Evolutionary conservation across 352 stramenopile species (phyloP).

Genomic region (Pythium chondricola): DNA sequence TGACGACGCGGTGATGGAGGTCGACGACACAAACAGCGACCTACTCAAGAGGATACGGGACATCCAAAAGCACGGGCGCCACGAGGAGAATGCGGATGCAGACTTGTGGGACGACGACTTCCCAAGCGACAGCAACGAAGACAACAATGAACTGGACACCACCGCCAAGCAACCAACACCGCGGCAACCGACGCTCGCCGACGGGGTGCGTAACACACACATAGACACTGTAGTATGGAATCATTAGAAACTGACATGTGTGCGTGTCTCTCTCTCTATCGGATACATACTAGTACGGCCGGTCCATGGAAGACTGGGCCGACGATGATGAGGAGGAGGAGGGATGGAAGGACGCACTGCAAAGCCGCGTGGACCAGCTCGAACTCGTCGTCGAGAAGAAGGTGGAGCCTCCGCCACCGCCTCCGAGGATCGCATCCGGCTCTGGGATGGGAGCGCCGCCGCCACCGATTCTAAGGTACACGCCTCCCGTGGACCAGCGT

Average conservation of each 20-base stretch:
- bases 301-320: conserved; percentile 69
- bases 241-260: no score
- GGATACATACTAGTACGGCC: no score
- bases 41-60: not conserved
- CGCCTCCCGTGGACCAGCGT: conserved; percentile 22
- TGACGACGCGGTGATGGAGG: not conserved
- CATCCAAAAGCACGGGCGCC: not conserved
- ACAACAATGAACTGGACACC: conserved; percentile 8
- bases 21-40: not conserved
- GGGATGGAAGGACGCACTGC: conserved; percentile 69
- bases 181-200: no score
- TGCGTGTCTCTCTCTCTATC: not conserved
- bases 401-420: no score
- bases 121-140: conserved; percentile 4
- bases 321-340: conserved; percentile 79
- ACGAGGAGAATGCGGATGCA: conserved; percentile 37
- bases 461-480: no score
- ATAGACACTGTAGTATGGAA: no score
- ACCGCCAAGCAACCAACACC: no score
- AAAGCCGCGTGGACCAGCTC: conserved; percentile 71
- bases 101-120: conserved; percentile 52
- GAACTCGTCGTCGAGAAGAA: conserved; percentile 51
- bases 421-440: no score
- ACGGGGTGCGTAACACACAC: no score
- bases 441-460: no score